Base-by-base conservation (phyloP, 2,329 filamentous ascomycete genomes). In the Diplodia mutila region DNA sequence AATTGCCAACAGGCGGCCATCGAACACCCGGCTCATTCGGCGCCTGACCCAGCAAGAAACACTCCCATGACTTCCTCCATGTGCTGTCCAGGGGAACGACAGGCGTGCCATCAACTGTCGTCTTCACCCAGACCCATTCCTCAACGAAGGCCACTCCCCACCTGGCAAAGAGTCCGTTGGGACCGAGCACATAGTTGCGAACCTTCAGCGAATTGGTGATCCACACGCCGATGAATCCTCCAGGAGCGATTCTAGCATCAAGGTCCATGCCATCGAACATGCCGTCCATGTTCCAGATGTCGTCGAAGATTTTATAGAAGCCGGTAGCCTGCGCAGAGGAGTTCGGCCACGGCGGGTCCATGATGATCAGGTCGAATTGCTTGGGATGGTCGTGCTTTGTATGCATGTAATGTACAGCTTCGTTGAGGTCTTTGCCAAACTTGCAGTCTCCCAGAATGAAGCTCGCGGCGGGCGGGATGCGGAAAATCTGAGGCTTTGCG, bases 311-410 rank as follows among this genome's bases (percentile, higher is more conserved):
- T 71, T 78, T 73, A 75, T 88, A 86, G 70, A 84, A 79, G 80
- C 78, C 82, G 72, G 86, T 88, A 48, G 90, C 84, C 71, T 85
- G 85, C 16, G 87, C 91, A 6, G 91, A 94, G 54, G 89, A 86
- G 74, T 93, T 94, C 0, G 91, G 91, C 91, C 92, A 94, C 1
- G 92, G 91, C 3, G 92, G 92, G 74, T 94, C 91, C 23, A 94
- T 80, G 8, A 93, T 76, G 46, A 94, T 82, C 53, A 94, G 80
- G 70, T 91, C 82, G 76, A 94, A 93, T 7, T 76, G 73, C 23
- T 80, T 69, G 75, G 77, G 70, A 84, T 84, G 70, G 76, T 82
- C 72, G 32, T 78, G 70, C 32, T 78, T 71, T n/a, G 76, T 71
- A 8, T 80, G 77, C 59, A 80, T 71, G 25, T 72, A 64, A 27